phyloP scores from a whole-genome alignment of 306 rosid genomes.

The Castanea sativa region DNA sequence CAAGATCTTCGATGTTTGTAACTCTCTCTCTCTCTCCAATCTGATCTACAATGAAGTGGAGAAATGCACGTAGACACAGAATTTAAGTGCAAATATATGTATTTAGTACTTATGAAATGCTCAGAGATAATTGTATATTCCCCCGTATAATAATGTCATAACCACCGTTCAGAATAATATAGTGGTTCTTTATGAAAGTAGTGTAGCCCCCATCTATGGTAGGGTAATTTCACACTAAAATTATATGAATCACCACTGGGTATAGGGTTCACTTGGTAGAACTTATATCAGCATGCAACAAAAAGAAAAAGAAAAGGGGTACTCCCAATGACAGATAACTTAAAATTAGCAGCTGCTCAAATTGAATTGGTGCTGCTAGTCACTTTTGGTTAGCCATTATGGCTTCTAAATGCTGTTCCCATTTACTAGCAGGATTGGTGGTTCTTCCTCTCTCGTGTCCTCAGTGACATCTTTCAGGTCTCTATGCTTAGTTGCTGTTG shows the following conservation, averaged over 20 bases:
- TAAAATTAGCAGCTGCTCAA: neutral
- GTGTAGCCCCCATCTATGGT: neutral
- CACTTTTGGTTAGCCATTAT: neutral
- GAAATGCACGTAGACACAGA: neutral
- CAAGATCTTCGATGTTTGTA: too few species aligned
- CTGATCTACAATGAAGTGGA: too few species aligned
- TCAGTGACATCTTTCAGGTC: neutral
- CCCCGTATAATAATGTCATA: neutral
- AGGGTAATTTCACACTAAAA: neutral
- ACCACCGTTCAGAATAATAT: neutral
- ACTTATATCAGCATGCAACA: neutral
- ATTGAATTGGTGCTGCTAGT: neutral
- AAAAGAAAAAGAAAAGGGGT: neutral
- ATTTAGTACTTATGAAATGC: neutral
- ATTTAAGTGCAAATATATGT: neutral
- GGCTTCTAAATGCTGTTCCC: neutral
- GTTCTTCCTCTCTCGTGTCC: neutral
- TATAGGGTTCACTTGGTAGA: slow-evolving; percentile 14
- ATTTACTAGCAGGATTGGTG: neutral
- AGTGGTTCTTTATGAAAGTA: neutral
- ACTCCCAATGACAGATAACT: neutral
- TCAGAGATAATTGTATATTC: neutral
- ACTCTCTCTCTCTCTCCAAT: too few species aligned
- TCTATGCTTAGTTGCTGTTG: neutral
- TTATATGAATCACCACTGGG: neutral